Conservation (phyloP, 192 early-diverging fungal species). For the Funneliformis geosporum region DNA sequence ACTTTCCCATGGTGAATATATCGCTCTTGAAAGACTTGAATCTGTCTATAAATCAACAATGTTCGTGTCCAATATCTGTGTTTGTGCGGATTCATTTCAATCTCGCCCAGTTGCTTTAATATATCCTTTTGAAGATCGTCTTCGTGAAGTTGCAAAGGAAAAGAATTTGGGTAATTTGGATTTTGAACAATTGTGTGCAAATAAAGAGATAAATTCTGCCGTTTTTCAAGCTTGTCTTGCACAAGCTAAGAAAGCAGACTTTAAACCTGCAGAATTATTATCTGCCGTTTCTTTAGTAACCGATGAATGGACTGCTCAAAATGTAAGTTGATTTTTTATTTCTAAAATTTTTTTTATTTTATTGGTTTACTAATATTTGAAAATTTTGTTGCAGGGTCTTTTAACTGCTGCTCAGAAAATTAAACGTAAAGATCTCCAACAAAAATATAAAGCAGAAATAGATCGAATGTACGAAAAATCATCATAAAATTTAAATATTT, state of each 20-base stretch:
- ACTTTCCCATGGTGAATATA: constrained; percentile 86
- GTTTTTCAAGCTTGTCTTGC: constrained; percentile 48
- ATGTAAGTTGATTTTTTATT: constrained; percentile 48
- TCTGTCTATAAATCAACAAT: constrained; percentile 77
- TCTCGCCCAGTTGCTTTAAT: constrained; percentile 77
- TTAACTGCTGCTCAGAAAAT: constrained; percentile 97
- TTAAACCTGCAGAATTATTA: constrained; percentile 78
- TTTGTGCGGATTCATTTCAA: constrained; percentile 73
- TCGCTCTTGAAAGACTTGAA: constrained; percentile 95
- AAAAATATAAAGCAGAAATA: constrained; percentile 63
- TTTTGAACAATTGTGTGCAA: constrained; percentile 55
- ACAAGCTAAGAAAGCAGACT: constrained; percentile 62
- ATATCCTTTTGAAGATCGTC: constrained; percentile 60
- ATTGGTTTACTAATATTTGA: neutral
- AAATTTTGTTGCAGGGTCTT: constrained; percentile 45
- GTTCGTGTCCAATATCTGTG: constrained; percentile 77
- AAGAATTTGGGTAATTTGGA: constrained; percentile 45
- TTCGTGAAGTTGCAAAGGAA: constrained; percentile 49
- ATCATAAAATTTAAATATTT: neutral
- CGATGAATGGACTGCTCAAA: constrained; percentile 93
- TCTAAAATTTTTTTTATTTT: neutral
- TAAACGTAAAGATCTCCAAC: constrained; percentile 76
- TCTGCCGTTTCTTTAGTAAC: constrained; percentile 62
- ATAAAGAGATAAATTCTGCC: constrained; percentile 52
- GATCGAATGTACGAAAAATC: constrained; percentile 49